Conservation (phyloP, 169 alveolate genomes). For the Eimeria praecox region DNA sequence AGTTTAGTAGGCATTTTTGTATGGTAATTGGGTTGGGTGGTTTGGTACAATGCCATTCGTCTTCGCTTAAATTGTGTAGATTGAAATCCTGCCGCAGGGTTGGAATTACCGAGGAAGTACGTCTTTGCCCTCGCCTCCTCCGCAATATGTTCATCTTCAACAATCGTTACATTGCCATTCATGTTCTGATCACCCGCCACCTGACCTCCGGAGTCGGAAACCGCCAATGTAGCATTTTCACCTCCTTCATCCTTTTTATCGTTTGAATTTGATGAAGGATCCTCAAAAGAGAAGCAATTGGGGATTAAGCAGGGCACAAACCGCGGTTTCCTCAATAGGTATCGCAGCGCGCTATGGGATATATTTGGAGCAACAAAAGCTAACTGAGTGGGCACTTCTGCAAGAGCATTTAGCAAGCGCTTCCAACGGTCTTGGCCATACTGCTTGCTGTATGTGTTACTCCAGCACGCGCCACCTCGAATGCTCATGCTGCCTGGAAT, state of each 20-base stretch:
- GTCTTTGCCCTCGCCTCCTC: slow-evolving; percentile 62
- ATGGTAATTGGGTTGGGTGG: neutral
- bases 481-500: slow-evolving; percentile 45
- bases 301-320: slow-evolving; percentile 56
- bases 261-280: neutral
- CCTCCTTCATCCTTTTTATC: neutral
- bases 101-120: slow-evolving; percentile 45
- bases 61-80: neutral
- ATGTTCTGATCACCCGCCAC: neutral
- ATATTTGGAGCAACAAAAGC: slow-evolving; percentile 47
- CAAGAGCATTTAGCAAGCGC: slow-evolving; percentile 14
- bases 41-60: neutral
- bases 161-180: neutral
- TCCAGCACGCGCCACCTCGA: slow-evolving; percentile 70
- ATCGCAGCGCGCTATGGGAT: slow-evolving; percentile 65
- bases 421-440: slow-evolving; percentile 55
- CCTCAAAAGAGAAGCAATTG: slow-evolving; percentile 38
- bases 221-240: neutral
- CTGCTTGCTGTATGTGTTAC: slow-evolving; percentile 64
- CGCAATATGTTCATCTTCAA: slow-evolving; percentile 54
- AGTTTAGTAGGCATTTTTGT: neutral
- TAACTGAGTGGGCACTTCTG: slow-evolving; percentile 30
- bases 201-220: neutral
- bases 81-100: neutral
- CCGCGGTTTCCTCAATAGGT: slow-evolving; percentile 47